Base-by-base conservation (phyloP, 2,329 filamentous ascomycete genomes). In the Lecanosticta acicola region DNA sequence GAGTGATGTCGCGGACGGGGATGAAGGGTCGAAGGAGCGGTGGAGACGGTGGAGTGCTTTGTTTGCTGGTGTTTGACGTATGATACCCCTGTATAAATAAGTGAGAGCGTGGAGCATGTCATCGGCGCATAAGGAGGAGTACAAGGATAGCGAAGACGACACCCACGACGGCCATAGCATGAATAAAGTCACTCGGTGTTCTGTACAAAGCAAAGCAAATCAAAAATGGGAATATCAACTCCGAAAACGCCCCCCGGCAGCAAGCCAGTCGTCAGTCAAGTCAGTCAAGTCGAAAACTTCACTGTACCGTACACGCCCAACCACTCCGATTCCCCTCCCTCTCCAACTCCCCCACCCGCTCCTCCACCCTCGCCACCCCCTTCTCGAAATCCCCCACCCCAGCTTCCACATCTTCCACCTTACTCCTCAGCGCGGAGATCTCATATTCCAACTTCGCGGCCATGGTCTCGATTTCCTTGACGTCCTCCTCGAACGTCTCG, bases 371-470 rank as follows among this genome's bases (percentile, higher is more conserved):
- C 21, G 59, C 54, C 3, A 73, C 68, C 4, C 90, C 85, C 39
- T 79, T 75, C 66, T 90, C 86, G 65, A 94, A 94, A 50, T 89
- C 84, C 9, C 70, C 71, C 0, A 94, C 80, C 1, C 85, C 86
- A 50, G 88, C 85, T 61, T 95, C 89, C 7, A 95, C 85, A 61
- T 97, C 91, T 58, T 86, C 78, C 8, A 95, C 84, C 59, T 88
- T 88, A 39, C 83, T 81, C 39, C 81, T 75, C n/a, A 97, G 71
- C 13, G 82, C 81, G 49, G 84, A 80, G 50, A 96, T 83, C 71
- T 96, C 91, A 66, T 97, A 97, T 60, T 97, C 90, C 45, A 97
- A 74, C 66, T 90, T 90, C 16, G 88, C 87, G 2, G 84, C 81
- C 32, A 94, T 72, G 17, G 84, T 78, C 63, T 94, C 89, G 11